Conservation (phyloP, 306 rosid species). For the Citrullus mucosospermus region DNA sequence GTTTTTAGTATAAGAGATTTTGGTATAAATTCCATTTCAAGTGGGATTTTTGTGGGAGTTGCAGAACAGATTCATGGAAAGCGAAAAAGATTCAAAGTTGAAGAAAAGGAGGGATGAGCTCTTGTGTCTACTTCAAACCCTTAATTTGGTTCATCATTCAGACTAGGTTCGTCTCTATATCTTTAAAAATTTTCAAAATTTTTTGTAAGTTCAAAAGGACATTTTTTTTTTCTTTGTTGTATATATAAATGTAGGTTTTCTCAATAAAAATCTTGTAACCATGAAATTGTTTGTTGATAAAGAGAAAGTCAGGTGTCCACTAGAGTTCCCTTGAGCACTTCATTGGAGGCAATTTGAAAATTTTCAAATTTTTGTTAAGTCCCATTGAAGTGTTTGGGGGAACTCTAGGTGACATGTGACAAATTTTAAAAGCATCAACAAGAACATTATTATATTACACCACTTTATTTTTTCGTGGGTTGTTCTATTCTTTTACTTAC, state of each 20-base stretch:
- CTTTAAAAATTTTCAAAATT: background rate
- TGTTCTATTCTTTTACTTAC: background rate
- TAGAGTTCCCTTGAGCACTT: conserved; percentile 24
- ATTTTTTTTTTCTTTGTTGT: background rate
- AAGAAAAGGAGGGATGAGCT: background rate
- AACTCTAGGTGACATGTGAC: conserved; percentile 15
- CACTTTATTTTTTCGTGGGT: no score
- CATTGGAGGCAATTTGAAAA: background rate
- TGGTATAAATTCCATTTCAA: no score
- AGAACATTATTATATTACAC: no score
- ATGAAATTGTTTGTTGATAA: background rate
- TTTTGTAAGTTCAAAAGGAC: background rate
- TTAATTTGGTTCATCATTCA: background rate
- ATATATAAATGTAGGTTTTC: no score
- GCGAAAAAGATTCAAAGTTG: no score
- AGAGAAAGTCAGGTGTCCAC: conserved; percentile 9
- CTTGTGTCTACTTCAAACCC: background rate
- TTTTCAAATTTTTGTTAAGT: background rate
- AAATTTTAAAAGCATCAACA: background rate
- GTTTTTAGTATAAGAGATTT: no score
- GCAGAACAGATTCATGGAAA: no score
- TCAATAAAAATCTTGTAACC: no score
- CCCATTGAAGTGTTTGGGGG: conserved; percentile 25
- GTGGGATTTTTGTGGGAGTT: no score
- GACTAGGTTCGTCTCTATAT: conserved; percentile 12